Percentiles rank a stretch among this genome's conserved stretches.
phyloP scores from a whole-genome alignment of 1,284 basidiomycete genomes.

The Mycosarcoma mackinlayi region DNA sequence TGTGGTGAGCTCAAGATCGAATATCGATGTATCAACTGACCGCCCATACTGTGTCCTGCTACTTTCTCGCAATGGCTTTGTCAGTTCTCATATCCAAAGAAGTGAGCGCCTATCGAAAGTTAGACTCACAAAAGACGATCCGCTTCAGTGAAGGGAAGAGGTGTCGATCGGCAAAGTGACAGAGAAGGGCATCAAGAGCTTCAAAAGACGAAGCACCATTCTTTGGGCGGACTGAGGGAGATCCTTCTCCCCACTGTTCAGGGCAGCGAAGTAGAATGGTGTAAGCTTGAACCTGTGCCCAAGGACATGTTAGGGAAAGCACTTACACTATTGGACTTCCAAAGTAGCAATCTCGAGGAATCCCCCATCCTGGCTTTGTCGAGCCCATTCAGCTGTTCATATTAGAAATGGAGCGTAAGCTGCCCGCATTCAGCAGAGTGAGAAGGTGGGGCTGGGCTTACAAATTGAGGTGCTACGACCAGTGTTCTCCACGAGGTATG shows the following conservation, averaged over 20 bases:
- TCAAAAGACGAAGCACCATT: conserved; percentile 38
- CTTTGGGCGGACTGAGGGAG: not conserved
- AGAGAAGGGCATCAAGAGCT: conserved; percentile 32
- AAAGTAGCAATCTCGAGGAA: conserved; percentile 17
- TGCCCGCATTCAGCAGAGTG: too few relatives aligned
- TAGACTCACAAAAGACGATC: conserved; percentile 38
- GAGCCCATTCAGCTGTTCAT: conserved; percentile 40
- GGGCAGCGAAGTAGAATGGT: too few relatives aligned
- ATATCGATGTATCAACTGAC: conserved; percentile 44
- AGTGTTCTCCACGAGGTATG: not conserved
- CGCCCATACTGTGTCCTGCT: conserved; percentile 53
- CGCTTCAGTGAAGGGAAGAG: conserved; percentile 6
- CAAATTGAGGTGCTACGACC: conserved; percentile 24
- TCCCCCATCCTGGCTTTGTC: conserved; percentile 29
- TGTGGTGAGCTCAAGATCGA: conserved; percentile 24
- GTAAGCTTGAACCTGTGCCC: not conserved
- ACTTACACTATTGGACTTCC: conserved; percentile 48
- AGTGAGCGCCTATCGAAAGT: not conserved
- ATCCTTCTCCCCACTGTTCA: conserved; percentile 49
- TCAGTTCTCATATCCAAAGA: not conserved
- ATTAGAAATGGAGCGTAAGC: not conserved
- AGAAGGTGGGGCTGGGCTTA: too few relatives aligned
- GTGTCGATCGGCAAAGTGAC: conserved; percentile 11
- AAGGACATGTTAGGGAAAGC: not conserved
- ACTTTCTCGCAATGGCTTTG: not conserved